Evolutionary conservation across 495 filamentous ascomycete species (phyloP), one percentile per base, ranked within the genome.

Genomic region (Cercophora scortea): DNA sequence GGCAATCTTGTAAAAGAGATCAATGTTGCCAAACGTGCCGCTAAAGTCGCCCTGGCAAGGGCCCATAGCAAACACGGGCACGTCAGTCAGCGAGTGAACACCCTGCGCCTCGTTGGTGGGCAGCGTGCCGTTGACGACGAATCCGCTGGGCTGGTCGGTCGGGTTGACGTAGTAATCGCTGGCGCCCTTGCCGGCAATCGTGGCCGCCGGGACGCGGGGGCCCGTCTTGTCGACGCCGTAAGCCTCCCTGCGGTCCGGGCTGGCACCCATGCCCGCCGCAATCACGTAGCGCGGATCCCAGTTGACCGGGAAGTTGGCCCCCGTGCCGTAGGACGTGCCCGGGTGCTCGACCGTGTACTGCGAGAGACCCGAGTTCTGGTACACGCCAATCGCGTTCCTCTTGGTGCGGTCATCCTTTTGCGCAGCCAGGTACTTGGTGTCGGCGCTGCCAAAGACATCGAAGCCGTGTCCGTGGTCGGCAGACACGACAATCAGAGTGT

Each of bases 381-480:
- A 89, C 12, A 76, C 75, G 39, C 86, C 85, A 51, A 89, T 71
- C 35, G 86, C 84, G 33, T 74, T 65, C 56, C 86, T 80, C 74
- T 87, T 88, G 51, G 70, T 59, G 45, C 86, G 80, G 61, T 85
- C 78, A 17, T 75, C 75, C 1, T 67, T 57, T 58, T 86, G 79
- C 4, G 72, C 77, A 10, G 75, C 66, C 8, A 87, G 66, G 69
- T 88, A 89, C 61, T 74, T 64, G n/a, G 72, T 77, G 57, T 77
- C 74, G 38, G 73, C 72, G 50, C 57, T 66, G 47, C 74, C 74
- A 47, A 70, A 75, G 38, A 76, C 74, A 55, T 67, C 63, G 57
- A 89, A 89, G 48, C 86, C 86, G 70, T 89, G 85, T 36, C 86
- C 86, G 68, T 89, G 86, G 63, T 89, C 86, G 6, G 86, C 84